Conservation (phyloP, 371 early-diverging fungal genomes). For the Apophysomyces trapeziformis region DNA sequence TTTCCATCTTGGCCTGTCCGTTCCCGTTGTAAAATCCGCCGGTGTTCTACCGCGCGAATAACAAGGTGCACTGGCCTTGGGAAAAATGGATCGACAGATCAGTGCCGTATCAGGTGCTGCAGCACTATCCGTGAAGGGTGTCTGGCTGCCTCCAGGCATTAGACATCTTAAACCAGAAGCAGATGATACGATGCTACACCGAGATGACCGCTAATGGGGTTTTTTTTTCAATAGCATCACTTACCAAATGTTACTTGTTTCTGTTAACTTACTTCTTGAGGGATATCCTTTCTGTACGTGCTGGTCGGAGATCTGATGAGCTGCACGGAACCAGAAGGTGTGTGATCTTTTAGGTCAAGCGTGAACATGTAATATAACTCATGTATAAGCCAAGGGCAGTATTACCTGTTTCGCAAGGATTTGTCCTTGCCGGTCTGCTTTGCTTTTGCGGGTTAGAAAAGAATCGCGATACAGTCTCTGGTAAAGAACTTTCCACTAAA, state of each 20-base stretch:
- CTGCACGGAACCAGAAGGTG: no score
- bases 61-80: background rate
- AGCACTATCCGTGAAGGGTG: background rate
- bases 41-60: conserved; percentile 5
- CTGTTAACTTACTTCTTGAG: no score
- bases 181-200: background rate
- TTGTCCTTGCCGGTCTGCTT: background rate
- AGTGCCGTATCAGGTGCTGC: background rate
- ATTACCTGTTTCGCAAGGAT: no score
- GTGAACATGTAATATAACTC: no score
- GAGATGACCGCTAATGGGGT: background rate
- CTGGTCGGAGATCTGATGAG: no score
- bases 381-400: no score
- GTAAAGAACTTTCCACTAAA: no score
- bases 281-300: no score
- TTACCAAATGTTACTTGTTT: no score
- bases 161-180: background rate
- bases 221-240: no score
- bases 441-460: background rate
- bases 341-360: no score
- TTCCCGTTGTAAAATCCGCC: background rate
- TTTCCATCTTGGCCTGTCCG: background rate
- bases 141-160: background rate
- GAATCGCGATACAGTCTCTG: background rate
- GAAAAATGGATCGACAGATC: background rate